Base-by-base conservation (phyloP, 306 rosid genomes). In the Echinosophora koreensis region DNA sequence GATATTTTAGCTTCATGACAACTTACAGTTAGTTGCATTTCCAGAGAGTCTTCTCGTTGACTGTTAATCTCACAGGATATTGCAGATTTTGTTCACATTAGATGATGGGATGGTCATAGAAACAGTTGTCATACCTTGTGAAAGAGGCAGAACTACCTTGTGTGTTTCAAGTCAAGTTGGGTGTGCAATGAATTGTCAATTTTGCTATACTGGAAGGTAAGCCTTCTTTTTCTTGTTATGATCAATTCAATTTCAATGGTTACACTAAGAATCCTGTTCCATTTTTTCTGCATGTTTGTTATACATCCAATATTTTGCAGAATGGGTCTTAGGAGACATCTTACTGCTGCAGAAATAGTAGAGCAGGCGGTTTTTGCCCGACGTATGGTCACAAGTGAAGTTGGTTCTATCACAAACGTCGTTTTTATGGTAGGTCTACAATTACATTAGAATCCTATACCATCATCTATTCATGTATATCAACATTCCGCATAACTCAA, bases 151-250 rank as follows among this genome's bases (percentile, higher is more conserved):
- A 78, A 94, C 90, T 80, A 92, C 98, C 10, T 96, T 92, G 70
- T 94, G 98, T 69, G 97, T 94, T 82, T 94, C 97, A 14, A 94
- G 98, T 88, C 98, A 94, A 88, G 98, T 94, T 75, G 98, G 97
- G 27, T 94, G 98, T 66, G 96, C 96, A 72, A 86, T 92, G 98
- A 94, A 94, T 69, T 92, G 98, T 79, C 97, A 94, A 70, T 92
- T 94, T 83, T 94, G 98, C 85, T 94, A 78, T 77, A 94, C 97
- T 57, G 97, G 98, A 85, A 90, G 98, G 97, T 80, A 80, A 85
- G 89, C 72, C 67, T 76, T 42, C 27, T 41, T 80, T 81, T 65
- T 27, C 56, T 66, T 32, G 11, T 74, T 39, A 11, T 8, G 57
- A 54, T 71, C 59, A 73, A 42, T 81, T 73, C n/a, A 57, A 15